Evolutionary conservation across 2,329 filamentous ascomycete species (phyloP), one percentile per base, ranked within the genome.

Genomic region (Ascocoryne sarcoides): DNA sequence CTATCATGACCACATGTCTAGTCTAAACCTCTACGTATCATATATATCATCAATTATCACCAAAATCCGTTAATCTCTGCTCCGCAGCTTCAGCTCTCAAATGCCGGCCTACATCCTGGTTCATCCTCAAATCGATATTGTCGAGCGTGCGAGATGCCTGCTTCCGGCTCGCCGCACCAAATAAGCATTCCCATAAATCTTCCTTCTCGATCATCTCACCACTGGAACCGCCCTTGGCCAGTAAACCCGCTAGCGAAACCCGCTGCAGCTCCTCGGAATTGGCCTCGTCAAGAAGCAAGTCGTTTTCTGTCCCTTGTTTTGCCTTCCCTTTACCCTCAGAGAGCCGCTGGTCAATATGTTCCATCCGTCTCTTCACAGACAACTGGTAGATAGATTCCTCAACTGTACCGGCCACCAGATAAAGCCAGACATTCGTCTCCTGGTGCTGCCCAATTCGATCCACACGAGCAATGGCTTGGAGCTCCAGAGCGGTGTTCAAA

Each of bases 401-500:
- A 0, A 96, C 86, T 0, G 90, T 94, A 37, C 84, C 85, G 12
- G 82, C 78, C n/a, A 95, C 76, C 2, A 96, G 72, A 59, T 96
- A 96, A 61, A 95, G 82, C 84, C 89, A 96, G 1, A 96, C 88
- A 0, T 86, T 95, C 0, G 92, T 98, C 49, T 84, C 74, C 37
- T 84, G 79, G 48, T 81, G 72, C 62, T 96, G 92, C 0, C 92
- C 92, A 48, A 98, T 98, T 26, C 92, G 79, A 59, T 98, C 88
- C 1, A 98, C 89, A 41, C 92, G 82, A 1, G 90, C 89, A 55
- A 96, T 94, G 10, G 89, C 90, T 61, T 98, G 92, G 8, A 96
- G 71, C 62, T 96, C 92, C 12, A 98, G 77, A 0, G 89, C 88
- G 0, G 90, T 90, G 57, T 96, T 95, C 52, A 96, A 78, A 3